Evolutionary conservation across 163 green algal genomes (phyloP).

Genomic region (Chlamydomonas reinhardtii): DNA sequence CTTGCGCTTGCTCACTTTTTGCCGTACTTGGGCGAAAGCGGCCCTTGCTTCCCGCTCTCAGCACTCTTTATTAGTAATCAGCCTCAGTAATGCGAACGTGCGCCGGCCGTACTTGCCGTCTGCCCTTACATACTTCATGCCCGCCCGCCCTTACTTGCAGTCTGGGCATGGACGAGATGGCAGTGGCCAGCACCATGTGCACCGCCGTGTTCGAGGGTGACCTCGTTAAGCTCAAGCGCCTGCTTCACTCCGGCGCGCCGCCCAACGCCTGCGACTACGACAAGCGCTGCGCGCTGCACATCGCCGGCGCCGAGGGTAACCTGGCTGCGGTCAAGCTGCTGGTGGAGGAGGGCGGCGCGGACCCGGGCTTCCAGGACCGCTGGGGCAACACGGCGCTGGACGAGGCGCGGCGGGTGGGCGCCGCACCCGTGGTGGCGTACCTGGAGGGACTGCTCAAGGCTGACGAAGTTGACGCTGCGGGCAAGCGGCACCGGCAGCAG

Average conservation of each 20-base stretch:
- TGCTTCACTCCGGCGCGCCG: conserved; percentile 66
- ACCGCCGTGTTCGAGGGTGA: conserved; percentile 62
- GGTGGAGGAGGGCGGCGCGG: conserved; percentile 54
- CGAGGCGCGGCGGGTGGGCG: conserved; percentile 46
- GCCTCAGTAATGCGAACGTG: no score
- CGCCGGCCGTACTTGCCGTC: no score
- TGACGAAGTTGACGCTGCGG: neutral
- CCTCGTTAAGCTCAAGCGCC: conserved; percentile 59
- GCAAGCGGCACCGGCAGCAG: conserved; percentile 21
- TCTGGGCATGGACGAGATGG: conserved; percentile 40
- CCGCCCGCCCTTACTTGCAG: neutral
- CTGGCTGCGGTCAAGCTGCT: conserved; percentile 54
- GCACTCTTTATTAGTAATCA: no score
- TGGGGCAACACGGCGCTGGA: conserved; percentile 54
- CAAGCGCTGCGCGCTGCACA: conserved; percentile 69
- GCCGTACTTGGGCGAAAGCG: no score
- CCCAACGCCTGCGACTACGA: conserved; percentile 74
- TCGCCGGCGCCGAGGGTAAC: conserved; percentile 67
- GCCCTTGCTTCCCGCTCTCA: no score
- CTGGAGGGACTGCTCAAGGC: conserved; percentile 19
- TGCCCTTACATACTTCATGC: no score
- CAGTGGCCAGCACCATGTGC: conserved; percentile 32
- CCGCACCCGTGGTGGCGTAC: conserved; percentile 26
- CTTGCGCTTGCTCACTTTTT: no score
- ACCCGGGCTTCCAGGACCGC: conserved; percentile 43